These are phyloP conservation scores for Yamadazyma atmosphaerica DNA, from an alignment of 1,139 yeast species.

Conservation along the genomic window DNA sequence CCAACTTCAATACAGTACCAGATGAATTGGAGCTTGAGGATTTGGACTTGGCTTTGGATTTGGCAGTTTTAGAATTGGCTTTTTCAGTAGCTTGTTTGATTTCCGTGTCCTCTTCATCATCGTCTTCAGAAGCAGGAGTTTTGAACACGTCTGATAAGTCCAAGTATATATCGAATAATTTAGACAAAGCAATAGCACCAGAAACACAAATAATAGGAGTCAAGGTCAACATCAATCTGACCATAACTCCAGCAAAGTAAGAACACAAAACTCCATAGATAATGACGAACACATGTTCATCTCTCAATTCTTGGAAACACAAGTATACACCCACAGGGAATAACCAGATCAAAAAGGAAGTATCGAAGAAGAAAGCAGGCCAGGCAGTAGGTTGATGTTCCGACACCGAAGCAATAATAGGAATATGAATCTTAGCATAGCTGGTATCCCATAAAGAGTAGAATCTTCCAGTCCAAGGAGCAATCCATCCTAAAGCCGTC, in stretches of 20 bases:
- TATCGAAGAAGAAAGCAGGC: slow-evolving; percentile 97
- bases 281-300: slow-evolving; percentile 91
- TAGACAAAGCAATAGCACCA: slow-evolving; percentile 82
- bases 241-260: slow-evolving; percentile 99
- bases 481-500: slow-evolving; percentile 90
- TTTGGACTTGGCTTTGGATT: slow-evolving; percentile 11
- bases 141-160: slow-evolving; percentile 55
- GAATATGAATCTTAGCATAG: slow-evolving; percentile 97
- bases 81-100: slow-evolving; percentile 6
- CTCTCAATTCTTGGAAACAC: slow-evolving; percentile 83
- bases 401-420: slow-evolving; percentile 97
- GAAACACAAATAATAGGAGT: slow-evolving; percentile 95
- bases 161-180: slow-evolving; percentile 79
- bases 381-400: slow-evolving; percentile 99
- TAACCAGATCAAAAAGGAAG: slow-evolving; percentile 90
- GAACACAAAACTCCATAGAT: slow-evolving; percentile 90
- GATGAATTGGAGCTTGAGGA: slow-evolving; percentile 15
- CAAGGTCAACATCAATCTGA: slow-evolving; percentile 92
- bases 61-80: slow-evolving; percentile 5
- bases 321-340: slow-evolving; percentile 97
- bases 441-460: slow-evolving; percentile 98
- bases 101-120: slow-evolving; percentile 7
- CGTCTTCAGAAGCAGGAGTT: slow-evolving; percentile 3
- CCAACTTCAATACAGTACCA: slow-evolving; percentile 27
- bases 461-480: slow-evolving; percentile 99